Base-by-base conservation (phyloP, 257 asterid species). In the Solanum ossicruentum region DNA sequence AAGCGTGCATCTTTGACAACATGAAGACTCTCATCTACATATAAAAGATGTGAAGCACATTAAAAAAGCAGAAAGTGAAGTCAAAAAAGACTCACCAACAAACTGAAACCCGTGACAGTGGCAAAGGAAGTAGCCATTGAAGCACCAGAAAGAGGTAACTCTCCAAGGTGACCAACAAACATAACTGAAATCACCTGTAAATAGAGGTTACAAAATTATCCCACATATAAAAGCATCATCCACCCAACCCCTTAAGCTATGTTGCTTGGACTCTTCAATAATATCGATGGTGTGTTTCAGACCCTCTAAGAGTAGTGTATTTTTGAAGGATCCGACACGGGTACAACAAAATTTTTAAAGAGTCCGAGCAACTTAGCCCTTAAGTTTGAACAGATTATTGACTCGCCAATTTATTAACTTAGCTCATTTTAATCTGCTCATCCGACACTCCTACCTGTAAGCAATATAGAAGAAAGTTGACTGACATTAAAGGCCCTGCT, bases 141-240 rank as follows among this genome's bases (percentile, higher is more conserved):
- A 82, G 88, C 88, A 60, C 83, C 88, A 60, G 88, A 85, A 61
- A 85, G 88, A 57, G 85, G 45, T 15, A 82, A 52, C 85, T 85
- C 82, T 69, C 88, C 88, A 45, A 81, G 77, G 81, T 85, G 85
- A 45, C 88, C 88, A 45, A 82, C 88, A 73, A 86, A 86, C 88
- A 82, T 86, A 8, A 86, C 79, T 9, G 88, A 86, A 65, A 86
- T 86, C 60, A 70, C 79, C 23, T 70, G 2, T 28, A 65, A 65
- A 13, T 13, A 65, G 6, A 0, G 0, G 41, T 11, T 3, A 26
- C 41, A 26, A 65, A 65, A 65, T 65, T 36, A 65, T 41, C 18
- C 71, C 71, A 65, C 26, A 23, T 58, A 58, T 58, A 58, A 65
- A 65, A 65, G 0, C 41, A 65, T 65, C 10, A 26, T 65, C 71